Conservation (phyloP, 768 basidiomycete genomes). For the Leucocoprinus leucothites region DNA sequence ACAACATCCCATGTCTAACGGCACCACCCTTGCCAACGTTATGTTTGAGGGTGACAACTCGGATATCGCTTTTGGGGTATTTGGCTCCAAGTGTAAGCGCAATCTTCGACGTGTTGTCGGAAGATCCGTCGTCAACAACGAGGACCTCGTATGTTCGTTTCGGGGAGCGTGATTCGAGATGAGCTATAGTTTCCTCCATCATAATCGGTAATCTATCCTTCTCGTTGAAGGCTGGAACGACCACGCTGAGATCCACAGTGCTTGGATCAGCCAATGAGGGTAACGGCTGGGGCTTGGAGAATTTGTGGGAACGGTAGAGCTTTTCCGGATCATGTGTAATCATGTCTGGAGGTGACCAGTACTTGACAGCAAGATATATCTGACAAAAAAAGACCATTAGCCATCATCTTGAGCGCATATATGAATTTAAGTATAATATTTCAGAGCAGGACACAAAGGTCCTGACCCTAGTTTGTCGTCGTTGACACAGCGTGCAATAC, state of each 20-base stretch:
- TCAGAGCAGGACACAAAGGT: conserved; percentile 35
- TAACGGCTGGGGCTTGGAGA: conserved; percentile 51
- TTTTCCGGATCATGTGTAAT: conserved; percentile 64
- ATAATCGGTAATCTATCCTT: conserved; percentile 77
- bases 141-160: conserved; percentile 74
- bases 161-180: conserved; percentile 39
- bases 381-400: conserved; percentile 28
- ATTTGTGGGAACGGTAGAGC: conserved; percentile 58
- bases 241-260: conserved; percentile 69
- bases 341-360: conserved; percentile 73
- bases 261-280: conserved; percentile 52
- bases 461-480: conserved; percentile 63
- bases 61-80: conserved; percentile 59
- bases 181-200: conserved; percentile 72
- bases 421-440: conserved; percentile 17
- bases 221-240: conserved; percentile 94
- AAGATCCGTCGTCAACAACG: conserved; percentile 88
- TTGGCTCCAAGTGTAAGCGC: conserved; percentile 64
- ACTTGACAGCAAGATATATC: conserved; percentile 67
- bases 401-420: not conserved
- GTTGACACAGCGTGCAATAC: conserved; percentile 51
- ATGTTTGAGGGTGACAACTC: conserved; percentile 70
- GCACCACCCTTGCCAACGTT: conserved; percentile 95
- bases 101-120: conserved; percentile 65
- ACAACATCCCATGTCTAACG: conserved; percentile 87